Percentiles rank a stretch among this genome's conserved stretches.
phyloP scores from a whole-genome alignment of 2,329 filamentous ascomycete species.

The Pseudocercospora pini-densiflorae region DNA sequence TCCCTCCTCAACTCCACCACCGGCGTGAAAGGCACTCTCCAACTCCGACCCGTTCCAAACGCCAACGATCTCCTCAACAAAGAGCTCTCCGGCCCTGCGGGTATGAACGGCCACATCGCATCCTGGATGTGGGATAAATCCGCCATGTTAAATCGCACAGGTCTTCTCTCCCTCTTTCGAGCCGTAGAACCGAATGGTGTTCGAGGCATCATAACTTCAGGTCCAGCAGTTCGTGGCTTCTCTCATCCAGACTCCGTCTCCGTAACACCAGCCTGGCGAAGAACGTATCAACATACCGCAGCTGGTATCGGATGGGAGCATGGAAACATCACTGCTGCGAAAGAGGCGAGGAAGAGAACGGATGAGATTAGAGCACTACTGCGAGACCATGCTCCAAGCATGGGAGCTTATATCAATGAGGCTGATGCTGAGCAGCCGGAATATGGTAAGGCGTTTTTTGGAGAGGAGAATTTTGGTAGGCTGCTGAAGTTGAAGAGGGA shows the following conservation, averaged over 20 bases:
- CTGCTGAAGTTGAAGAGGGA: conserved; percentile 1
- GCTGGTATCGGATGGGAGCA: background rate
- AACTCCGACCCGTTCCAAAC: background rate
- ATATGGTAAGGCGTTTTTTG: background rate
- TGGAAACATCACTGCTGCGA: background rate
- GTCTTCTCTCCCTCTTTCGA: background rate
- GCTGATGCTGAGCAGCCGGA: conserved; percentile 6
- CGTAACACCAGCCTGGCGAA: background rate
- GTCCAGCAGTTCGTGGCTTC: background rate
- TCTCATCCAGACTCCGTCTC: background rate
- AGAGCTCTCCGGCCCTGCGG: background rate
- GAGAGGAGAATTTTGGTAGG: background rate
- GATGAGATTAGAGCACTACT: background rate
- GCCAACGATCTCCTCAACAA: conserved; percentile 3
- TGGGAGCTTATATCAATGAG: background rate
- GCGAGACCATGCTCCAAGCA: background rate
- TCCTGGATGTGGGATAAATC: background rate
- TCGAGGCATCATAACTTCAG: background rate
- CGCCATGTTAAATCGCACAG: conserved; percentile 1
- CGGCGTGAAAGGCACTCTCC: background rate
- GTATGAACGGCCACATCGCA: conserved; percentile 1
- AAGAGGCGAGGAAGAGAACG: background rate
- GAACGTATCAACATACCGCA: background rate
- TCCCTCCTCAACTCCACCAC: background rate
- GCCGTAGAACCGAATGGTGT: background rate